Conservation (phyloP, 2,329 filamentous ascomycete species). For the Talaromyces amestolkiae region DNA sequence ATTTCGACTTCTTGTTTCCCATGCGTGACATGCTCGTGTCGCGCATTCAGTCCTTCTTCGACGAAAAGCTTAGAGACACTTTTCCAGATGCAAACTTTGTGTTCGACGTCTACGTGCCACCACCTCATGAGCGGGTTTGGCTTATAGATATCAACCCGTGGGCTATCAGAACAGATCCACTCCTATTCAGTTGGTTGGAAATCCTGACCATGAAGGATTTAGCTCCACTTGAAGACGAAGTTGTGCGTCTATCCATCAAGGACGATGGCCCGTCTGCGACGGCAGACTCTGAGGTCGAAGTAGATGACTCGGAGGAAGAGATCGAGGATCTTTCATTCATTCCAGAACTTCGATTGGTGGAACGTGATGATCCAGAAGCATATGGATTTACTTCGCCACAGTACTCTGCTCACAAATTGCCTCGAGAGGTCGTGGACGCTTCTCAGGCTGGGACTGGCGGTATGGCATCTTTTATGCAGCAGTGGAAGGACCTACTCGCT, state of each 20-base stretch:
- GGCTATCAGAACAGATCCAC: constrained; percentile 81
- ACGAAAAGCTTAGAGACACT: constrained; percentile 66
- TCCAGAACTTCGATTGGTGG: constrained; percentile 79
- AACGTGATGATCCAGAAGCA: constrained; percentile 81
- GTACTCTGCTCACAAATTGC: constrained; percentile 93
- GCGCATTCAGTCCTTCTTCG: constrained; percentile 75
- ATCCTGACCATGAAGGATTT: constrained; percentile 65
- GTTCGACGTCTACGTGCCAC: constrained; percentile 90
- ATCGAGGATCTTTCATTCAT: constrained; percentile 52
- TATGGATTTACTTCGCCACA: constrained; percentile 81
- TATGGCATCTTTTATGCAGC: constrained; percentile 74
- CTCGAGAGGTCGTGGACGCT: constrained; percentile 81
- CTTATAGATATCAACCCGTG: constrained; percentile 95
- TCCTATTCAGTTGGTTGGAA: constrained; percentile 89
- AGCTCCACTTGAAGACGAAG: constrained; percentile 30
- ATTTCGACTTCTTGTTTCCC: constrained; percentile 76
- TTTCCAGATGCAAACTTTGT: constrained; percentile 83
- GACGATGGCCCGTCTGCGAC: constrained; percentile 13
- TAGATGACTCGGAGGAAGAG: constrained; percentile 45
- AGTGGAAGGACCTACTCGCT: constrained; percentile 64
- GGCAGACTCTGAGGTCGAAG: background rate
- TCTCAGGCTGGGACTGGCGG: constrained; percentile 67
- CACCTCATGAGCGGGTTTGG: constrained; percentile 70
- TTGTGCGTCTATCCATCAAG: constrained; percentile 37
- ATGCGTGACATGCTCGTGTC: constrained; percentile 65